phyloP scores from a whole-genome alignment of 1,139 yeast species.

The Hansenula lynferdii region DNA sequence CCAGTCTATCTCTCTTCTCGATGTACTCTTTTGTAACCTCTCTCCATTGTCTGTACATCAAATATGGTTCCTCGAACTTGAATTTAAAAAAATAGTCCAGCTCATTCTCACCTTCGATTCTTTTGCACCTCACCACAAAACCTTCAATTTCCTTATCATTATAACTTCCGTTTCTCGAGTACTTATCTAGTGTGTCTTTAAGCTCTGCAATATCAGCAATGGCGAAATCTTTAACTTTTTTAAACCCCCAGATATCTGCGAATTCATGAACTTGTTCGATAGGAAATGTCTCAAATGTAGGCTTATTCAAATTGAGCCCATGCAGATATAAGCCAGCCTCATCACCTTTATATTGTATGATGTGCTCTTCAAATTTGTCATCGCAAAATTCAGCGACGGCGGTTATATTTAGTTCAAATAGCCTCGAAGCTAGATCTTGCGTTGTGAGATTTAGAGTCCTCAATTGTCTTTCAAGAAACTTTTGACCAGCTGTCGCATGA shows the following conservation, averaged over 20 bases:
- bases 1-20: conserved; percentile 33
- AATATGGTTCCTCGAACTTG: conserved; percentile 93
- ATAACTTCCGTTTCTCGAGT: conserved; percentile 68
- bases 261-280: conserved; percentile 55
- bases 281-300: conserved; percentile 59
- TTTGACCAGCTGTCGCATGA: conserved; percentile 75
- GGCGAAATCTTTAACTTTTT: conserved; percentile 41
- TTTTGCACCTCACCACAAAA: conserved; percentile 73
- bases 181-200: conserved; percentile 46
- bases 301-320: conserved; percentile 72
- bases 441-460: conserved; percentile 32
- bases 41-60: conserved; percentile 85
- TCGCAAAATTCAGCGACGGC: conserved; percentile 95
- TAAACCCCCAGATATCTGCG: conserved; percentile 72
- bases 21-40: conserved; percentile 72
- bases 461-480: conserved; percentile 52
- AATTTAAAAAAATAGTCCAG: conserved; percentile 79
- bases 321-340: conserved; percentile 83
- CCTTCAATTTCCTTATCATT: conserved; percentile 81
- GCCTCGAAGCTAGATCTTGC: conserved; percentile 48
- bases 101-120: conserved; percentile 23
- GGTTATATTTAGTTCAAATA: conserved; percentile 55
- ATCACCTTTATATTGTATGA: conserved; percentile 63
- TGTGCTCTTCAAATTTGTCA: conserved; percentile 92
- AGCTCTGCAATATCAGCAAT: conserved; percentile 37